Evolutionary conservation across 331 rosid species (phyloP).

Genomic region (Stylosanthes scabra): DNA sequence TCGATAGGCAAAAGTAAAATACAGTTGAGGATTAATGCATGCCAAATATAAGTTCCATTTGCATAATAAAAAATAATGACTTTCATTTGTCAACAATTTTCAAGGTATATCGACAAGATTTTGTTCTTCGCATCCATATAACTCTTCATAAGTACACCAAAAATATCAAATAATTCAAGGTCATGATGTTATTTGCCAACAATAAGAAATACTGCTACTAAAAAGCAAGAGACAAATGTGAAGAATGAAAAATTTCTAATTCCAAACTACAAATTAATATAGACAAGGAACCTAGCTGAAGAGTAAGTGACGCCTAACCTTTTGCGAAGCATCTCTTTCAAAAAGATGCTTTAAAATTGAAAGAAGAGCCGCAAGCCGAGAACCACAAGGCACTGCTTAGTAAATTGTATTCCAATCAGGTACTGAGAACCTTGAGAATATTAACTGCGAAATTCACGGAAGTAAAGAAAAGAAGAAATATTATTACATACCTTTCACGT

Average conservation of each 20-base stretch:
- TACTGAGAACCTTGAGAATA: constrained; percentile 14
- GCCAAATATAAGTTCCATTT: constrained; percentile 8
- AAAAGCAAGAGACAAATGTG: constrained; percentile 12
- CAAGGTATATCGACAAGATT: constrained; percentile 4
- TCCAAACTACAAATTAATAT: constrained; percentile 6
- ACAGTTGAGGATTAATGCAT: constrained; percentile 15
- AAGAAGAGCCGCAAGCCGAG: constrained; percentile 77
- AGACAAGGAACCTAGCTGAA: not conserved
- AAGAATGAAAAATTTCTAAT: constrained; percentile 16
- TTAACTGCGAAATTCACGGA: constrained; percentile 23
- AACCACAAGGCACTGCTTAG: constrained; percentile 80
- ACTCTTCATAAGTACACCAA: constrained; percentile 20
- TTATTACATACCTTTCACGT: constrained; percentile 66
- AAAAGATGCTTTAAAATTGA: constrained; percentile 82
- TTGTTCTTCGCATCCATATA: constrained; percentile 17
- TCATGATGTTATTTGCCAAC: constrained; percentile 4
- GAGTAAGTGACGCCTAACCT: constrained; percentile 52
- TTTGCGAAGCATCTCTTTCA: constrained; percentile 70
- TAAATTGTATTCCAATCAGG: constrained; percentile 22
- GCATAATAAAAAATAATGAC: not conserved
- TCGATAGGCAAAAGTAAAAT: not conserved
- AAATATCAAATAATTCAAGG: constrained; percentile 1
- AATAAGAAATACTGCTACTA: constrained; percentile 19
- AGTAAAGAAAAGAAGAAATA: not conserved
- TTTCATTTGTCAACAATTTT: too few relatives aligned